These are phyloP conservation scores for Cryptococcus hybrid DNA, from an alignment of 1,284 basidiomycete genomes.

Conservation along the genomic window DNA sequence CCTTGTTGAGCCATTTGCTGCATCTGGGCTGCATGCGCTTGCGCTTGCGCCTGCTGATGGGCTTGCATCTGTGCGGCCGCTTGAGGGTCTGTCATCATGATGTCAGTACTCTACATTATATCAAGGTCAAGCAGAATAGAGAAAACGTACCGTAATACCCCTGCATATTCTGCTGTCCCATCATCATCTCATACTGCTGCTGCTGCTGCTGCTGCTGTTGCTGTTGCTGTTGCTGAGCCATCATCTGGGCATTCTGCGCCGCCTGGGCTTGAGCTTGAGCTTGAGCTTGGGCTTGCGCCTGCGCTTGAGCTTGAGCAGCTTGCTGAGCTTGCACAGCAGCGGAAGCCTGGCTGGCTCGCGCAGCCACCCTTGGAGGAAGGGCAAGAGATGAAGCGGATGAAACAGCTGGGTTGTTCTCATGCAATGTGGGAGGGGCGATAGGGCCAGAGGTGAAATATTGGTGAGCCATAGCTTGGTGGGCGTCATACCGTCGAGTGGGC, in stretches of 20 bases:
- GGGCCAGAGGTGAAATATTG: constrained; percentile 74
- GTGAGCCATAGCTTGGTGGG: constrained; percentile 87
- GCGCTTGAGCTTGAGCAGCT: constrained; percentile 48
- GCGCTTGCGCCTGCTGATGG: constrained; percentile 50
- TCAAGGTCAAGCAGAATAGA: neutral
- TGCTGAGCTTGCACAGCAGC: constrained; percentile 18
- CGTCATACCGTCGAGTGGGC: constrained; percentile 86
- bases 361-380: constrained; percentile 32
- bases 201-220: constrained; percentile 36
- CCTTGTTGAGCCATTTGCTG: constrained; percentile 40
- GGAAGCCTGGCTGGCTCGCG: constrained; percentile 12
- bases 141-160: constrained; percentile 36
- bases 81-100: constrained; percentile 19
- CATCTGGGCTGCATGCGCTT: constrained; percentile 38
- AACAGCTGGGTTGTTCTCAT: constrained; percentile 39
- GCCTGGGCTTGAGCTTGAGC: constrained; percentile 49
- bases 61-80: constrained; percentile 46
- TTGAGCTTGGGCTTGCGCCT: constrained; percentile 42
- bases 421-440: constrained; percentile 39
- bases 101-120: neutral
- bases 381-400: constrained; percentile 41
- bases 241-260: constrained; percentile 22
- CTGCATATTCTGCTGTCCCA: constrained; percentile 27
- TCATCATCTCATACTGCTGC: constrained; percentile 24
- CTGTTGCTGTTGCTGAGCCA: constrained; percentile 41